Evolutionary conservation across 495 filamentous ascomycete genomes (phyloP).

Genomic region (Niebla homalea): DNA sequence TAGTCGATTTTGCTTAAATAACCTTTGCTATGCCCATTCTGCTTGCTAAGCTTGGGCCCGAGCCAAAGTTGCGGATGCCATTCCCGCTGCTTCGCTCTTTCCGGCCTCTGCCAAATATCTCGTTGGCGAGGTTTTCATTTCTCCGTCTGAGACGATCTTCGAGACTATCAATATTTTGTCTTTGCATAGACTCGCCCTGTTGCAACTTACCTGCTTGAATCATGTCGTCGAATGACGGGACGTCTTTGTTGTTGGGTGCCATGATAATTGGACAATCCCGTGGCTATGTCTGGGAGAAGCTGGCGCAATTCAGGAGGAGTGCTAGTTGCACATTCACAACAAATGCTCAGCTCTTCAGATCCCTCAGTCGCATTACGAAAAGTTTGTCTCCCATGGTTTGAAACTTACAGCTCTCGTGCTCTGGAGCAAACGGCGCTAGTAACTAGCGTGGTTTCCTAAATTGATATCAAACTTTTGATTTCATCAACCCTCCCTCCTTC

Average conservation of each 20-base stretch:
- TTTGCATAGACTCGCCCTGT: background rate
- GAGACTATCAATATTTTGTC: background rate
- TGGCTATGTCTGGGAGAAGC: too few relatives aligned
- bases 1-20: constrained; percentile 6
- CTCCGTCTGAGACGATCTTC: constrained; percentile 55
- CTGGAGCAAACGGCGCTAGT: too few relatives aligned
- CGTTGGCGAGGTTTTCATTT: constrained; percentile 55
- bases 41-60: constrained; percentile 52
- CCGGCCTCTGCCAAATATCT: constrained; percentile 54
- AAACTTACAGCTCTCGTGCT: too few relatives aligned
- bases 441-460: too few relatives aligned
- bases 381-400: too few relatives aligned
- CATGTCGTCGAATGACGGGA: constrained; percentile 10
- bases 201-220: constrained; percentile 7
- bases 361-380: too few relatives aligned
- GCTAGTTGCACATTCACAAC: too few relatives aligned
- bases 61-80: constrained; percentile 29
- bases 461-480: too few relatives aligned
- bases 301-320: too few relatives aligned
- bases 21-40: constrained; percentile 67
- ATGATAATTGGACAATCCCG: background rate
- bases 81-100: constrained; percentile 43
- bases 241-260: background rate
- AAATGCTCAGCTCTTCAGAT: too few relatives aligned
- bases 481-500: too few relatives aligned